These are phyloP conservation scores for Cryptosporidium meleagridis DNA, from an alignment of 169 alveolate species.

Conservation along the genomic window DNA sequence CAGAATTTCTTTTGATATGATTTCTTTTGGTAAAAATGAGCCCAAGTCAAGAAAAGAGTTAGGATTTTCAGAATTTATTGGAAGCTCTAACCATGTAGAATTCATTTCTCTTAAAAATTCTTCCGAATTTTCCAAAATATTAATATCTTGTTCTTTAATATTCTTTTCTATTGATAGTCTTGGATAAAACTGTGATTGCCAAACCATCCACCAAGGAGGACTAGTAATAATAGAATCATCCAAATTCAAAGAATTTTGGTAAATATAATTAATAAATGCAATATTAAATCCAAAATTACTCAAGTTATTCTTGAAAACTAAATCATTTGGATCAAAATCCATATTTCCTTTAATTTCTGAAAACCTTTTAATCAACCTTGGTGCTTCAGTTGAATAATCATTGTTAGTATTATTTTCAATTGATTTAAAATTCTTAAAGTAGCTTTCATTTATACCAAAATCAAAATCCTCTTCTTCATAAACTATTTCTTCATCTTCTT, in stretches of 20 bases:
- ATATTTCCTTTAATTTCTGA: constrained; percentile 19
- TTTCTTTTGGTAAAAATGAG: constrained; percentile 60
- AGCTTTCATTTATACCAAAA: background rate
- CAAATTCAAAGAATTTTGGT: constrained; percentile 28
- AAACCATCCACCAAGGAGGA: constrained; percentile 74
- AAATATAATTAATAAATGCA: constrained; percentile 40
- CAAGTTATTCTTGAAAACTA: constrained; percentile 31
- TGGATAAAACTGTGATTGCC: constrained; percentile 62
- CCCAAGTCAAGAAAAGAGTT: constrained; percentile 35
- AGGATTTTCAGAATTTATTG: constrained; percentile 51
- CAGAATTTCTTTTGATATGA: constrained; percentile 59
- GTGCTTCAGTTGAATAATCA: background rate
- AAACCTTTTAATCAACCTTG: background rate
- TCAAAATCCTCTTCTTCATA: background rate
- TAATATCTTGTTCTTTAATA: background rate
- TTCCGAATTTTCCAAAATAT: background rate
- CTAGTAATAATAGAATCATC: constrained; percentile 24
- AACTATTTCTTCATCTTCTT: background rate
- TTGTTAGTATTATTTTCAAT: background rate
- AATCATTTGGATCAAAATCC: background rate
- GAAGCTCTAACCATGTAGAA: constrained; percentile 52
- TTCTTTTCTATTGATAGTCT: background rate
- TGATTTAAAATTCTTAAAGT: background rate
- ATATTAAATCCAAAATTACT: constrained; percentile 51
- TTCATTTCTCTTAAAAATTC: background rate